Evolutionary conservation across 257 asterid genomes (phyloP).

Genomic region (Petunia secreta): DNA sequence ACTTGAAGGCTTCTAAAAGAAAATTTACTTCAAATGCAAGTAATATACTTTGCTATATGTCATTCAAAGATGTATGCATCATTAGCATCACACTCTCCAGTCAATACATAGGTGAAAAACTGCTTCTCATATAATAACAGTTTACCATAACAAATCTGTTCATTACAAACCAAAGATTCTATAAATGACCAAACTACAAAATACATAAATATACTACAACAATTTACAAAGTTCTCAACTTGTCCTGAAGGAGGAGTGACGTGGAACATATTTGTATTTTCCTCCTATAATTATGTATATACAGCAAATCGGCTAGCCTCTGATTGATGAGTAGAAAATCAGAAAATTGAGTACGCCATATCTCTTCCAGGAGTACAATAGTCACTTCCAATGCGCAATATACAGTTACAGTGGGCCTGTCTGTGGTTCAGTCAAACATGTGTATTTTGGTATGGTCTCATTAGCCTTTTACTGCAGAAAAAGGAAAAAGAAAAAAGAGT

Average conservation of each 20-base stretch:
- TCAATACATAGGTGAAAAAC: background rate
- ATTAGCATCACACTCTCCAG: background rate
- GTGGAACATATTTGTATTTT: background rate
- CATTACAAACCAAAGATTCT: background rate
- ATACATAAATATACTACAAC: background rate
- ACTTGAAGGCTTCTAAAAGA: background rate
- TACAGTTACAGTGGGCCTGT: conserved; percentile 17
- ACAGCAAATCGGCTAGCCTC: background rate
- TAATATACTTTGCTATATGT: background rate
- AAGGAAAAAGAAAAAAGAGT: background rate
- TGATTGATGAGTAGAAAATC: background rate
- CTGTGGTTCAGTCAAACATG: conserved; percentile 9
- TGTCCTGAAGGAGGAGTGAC: background rate
- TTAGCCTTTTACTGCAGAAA: background rate
- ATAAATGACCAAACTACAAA: background rate
- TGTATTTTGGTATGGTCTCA: background rate
- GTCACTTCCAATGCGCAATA: background rate
- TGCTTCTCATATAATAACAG: background rate
- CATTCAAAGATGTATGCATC: background rate
- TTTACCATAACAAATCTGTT: background rate
- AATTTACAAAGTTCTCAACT: conserved; percentile 25
- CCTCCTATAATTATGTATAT: background rate
- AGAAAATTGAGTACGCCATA: background rate
- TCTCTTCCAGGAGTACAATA: background rate
- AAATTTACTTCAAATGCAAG: background rate